Percentiles rank a stretch among this genome's conserved stretches.
phyloP scores from a whole-genome alignment of 805 yeast genomes.

The Cyberlindnera galapagoensis region DNA sequence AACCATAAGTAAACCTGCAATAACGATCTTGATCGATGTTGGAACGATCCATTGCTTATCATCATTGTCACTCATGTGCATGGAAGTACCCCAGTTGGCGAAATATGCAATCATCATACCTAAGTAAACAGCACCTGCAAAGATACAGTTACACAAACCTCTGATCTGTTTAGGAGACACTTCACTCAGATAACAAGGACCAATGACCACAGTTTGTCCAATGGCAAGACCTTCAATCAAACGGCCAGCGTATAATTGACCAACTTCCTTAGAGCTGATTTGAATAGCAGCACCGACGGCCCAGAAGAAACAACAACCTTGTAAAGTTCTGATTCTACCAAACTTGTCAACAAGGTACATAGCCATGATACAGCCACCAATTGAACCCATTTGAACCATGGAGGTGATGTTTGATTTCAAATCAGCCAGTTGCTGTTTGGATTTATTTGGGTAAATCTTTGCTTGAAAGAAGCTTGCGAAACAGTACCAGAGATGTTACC shows the following conservation, averaged over 20 bases:
- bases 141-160: constrained; percentile 45
- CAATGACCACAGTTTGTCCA: constrained; percentile 49
- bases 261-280: constrained; percentile 36
- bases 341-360: constrained; percentile 39
- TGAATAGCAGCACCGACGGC: constrained; percentile 40
- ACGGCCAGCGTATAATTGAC: constrained; percentile 50
- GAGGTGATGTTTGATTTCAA: constrained; percentile 46
- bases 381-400: constrained; percentile 51
- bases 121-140: constrained; percentile 51
- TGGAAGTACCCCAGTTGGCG: constrained; percentile 44
- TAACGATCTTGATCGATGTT: constrained; percentile 38
- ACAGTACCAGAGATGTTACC: constrained; percentile 42
- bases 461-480: constrained; percentile 35
- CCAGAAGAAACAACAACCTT: constrained; percentile 37
- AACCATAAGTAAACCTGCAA: constrained; percentile 30
- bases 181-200: constrained; percentile 48
- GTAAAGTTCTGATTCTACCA: constrained; percentile 44
- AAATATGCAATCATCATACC: constrained; percentile 46
- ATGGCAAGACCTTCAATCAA: constrained; percentile 47
- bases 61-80: constrained; percentile 32
- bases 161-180: constrained; percentile 46
- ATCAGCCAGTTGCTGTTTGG: constrained; percentile 32
- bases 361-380: constrained; percentile 46
- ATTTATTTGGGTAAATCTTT: constrained; percentile 31
- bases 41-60: constrained; percentile 48